phyloP scores from a whole-genome alignment of 1,139 yeast species.

The Debaryomycetaceae sp. region DNA sequence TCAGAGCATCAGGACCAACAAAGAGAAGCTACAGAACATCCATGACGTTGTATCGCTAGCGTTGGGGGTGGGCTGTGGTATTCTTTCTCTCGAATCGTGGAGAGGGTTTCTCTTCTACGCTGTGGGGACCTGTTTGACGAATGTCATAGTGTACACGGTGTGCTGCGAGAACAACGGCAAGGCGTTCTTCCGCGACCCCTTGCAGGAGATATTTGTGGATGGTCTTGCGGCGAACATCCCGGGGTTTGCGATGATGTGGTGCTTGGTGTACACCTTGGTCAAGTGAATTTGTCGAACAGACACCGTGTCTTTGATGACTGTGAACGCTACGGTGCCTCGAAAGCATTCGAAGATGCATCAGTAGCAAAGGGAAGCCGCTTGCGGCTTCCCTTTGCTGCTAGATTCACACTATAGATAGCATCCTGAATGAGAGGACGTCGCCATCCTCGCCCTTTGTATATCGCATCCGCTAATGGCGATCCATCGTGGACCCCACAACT shows the following conservation, averaged over 20 bases:
- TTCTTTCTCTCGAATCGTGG: slow-evolving; percentile 62
- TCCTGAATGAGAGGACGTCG: no score
- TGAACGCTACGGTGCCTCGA: no score
- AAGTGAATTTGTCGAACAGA: slow-evolving; percentile 10
- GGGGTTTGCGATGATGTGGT: slow-evolving; percentile 82
- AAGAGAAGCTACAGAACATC: slow-evolving; percentile 45
- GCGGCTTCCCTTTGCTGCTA: no score
- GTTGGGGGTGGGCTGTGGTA: slow-evolving; percentile 71
- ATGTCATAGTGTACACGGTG: slow-evolving; percentile 37
- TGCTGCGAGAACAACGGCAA: slow-evolving; percentile 43
- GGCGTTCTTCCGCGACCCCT: slow-evolving; percentile 51
- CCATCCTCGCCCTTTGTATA: no score
- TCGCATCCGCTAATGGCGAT: no score
- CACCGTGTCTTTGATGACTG: background rate
- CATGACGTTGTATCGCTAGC: slow-evolving; percentile 66
- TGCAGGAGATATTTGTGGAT: slow-evolving; percentile 52
- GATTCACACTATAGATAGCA: no score
- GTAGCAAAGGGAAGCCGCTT: no score
- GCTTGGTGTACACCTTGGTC: slow-evolving; percentile 68
- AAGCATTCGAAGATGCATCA: no score
- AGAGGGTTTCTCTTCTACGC: slow-evolving; percentile 62
- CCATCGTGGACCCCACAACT: no score
- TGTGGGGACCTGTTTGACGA: slow-evolving; percentile 43
- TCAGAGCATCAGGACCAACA: slow-evolving; percentile 31
- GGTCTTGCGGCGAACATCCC: slow-evolving; percentile 59